phyloP scores from a whole-genome alignment of 805 yeast species.

The Cyberlindnera xylosilytica region DNA sequence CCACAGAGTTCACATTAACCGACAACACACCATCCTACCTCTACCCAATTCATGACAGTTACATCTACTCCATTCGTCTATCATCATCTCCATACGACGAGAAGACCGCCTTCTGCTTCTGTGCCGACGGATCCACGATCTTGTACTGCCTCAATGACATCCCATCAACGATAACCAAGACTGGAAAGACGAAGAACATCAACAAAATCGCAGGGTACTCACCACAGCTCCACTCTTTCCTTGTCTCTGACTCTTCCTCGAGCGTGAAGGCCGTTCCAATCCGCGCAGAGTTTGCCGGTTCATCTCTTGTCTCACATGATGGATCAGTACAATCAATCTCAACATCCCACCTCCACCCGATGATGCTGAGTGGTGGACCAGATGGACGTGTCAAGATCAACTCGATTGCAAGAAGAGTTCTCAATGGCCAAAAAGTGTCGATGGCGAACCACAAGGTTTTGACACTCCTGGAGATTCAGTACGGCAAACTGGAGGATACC shows the following conservation, averaged over 20 bases:
- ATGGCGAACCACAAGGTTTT: constrained; percentile 29
- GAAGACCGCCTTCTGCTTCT: constrained; percentile 31
- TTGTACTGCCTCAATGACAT: constrained; percentile 35
- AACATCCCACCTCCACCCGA: constrained; percentile 43
- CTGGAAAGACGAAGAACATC: constrained; percentile 32
- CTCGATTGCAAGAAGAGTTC: constrained; percentile 36
- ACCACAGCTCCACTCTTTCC: constrained; percentile 35
- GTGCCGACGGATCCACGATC: constrained; percentile 41
- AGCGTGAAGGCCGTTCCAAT: constrained; percentile 35
- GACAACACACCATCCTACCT: constrained; percentile 34
- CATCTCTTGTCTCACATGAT: constrained; percentile 36
- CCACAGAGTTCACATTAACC: constrained; percentile 47
- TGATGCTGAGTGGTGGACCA: constrained; percentile 44
- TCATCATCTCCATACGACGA: constrained; percentile 36
- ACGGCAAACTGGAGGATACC: constrained; percentile 23
- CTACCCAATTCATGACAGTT: constrained; percentile 36
- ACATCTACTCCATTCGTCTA: constrained; percentile 33
- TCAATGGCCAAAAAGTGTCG: constrained; percentile 33
- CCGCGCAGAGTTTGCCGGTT: constrained; percentile 33
- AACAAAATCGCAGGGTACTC: constrained; percentile 29
- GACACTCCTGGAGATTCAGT: constrained; percentile 39
- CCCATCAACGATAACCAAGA: constrained; percentile 26
- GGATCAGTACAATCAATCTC: constrained; percentile 40
- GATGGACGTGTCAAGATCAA: constrained; percentile 45
- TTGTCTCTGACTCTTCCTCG: constrained; percentile 40